phyloP scores from a whole-genome alignment of 331 rosid genomes.

The Malus hybrid region DNA sequence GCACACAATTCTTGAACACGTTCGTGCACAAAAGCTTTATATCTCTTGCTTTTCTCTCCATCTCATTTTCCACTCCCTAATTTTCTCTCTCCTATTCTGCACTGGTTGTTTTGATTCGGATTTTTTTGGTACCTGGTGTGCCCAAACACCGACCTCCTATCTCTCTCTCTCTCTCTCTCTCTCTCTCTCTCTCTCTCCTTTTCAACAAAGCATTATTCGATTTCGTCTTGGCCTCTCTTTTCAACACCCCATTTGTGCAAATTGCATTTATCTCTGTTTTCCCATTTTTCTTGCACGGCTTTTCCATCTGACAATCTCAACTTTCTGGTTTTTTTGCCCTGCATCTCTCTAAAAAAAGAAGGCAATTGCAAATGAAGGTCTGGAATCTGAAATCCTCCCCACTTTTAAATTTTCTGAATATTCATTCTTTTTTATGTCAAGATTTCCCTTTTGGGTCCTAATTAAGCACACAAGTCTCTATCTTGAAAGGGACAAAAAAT shows the following conservation, averaged over 20 bases:
- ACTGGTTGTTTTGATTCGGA: slow-evolving; percentile 57
- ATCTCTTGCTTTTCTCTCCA: slow-evolving; percentile 1
- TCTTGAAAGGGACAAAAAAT: slow-evolving; percentile 8
- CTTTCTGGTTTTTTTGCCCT: slow-evolving; percentile 21
- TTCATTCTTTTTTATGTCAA: neutral
- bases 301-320: neutral
- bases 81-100: slow-evolving; percentile 59
- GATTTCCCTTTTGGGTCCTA: slow-evolving; percentile 3
- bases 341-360: slow-evolving; percentile 9
- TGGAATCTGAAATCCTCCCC: slow-evolving; percentile 21
- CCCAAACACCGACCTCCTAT: neutral
- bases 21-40: neutral
- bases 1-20: slow-evolving; percentile 2
- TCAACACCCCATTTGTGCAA: neutral
- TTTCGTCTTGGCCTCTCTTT: slow-evolving; percentile 19
- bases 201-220: slow-evolving; percentile 28
- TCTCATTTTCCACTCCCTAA: slow-evolving; percentile 8
- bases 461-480: neutral
- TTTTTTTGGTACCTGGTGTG: slow-evolving; percentile 33
- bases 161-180: neutral
- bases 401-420: slow-evolving; percentile 1
- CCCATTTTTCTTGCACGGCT: neutral
- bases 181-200: slow-evolving; percentile 7
- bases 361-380: slow-evolving; percentile 57
- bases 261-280: slow-evolving; percentile 8